phyloP scores from a whole-genome alignment of 768 basidiomycete species.

The Phanerochaete carnosa region DNA sequence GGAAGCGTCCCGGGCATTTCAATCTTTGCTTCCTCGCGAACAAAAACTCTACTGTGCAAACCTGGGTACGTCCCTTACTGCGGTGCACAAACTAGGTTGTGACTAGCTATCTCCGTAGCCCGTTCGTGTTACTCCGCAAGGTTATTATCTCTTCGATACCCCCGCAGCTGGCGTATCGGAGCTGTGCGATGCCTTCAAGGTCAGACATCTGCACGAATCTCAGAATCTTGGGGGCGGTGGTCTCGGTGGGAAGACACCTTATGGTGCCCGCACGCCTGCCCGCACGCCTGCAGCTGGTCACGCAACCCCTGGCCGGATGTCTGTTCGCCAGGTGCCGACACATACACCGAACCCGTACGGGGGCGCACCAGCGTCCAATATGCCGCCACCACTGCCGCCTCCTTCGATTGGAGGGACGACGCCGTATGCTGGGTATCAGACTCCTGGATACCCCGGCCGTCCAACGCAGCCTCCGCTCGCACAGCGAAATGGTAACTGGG shows the following conservation, averaged over 20 bases:
- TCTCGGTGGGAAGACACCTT: slow-evolving; percentile 76
- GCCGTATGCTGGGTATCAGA: neutral
- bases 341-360: slow-evolving; percentile 83
- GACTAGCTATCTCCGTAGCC: slow-evolving; percentile 46
- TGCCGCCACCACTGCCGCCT: neutral
- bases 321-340: slow-evolving; percentile 60
- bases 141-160: slow-evolving; percentile 88
- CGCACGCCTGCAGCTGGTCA: slow-evolving; percentile 53
- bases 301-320: slow-evolving; percentile 76
- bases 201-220: slow-evolving; percentile 82
- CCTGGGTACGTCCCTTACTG: slow-evolving; percentile 70
- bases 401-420: neutral
- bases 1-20: slow-evolving; percentile 90
- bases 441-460: slow-evolving; percentile 43
- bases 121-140: slow-evolving; percentile 82
- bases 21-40: slow-evolving; percentile 91
- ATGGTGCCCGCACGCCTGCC: slow-evolving; percentile 76
- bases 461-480: slow-evolving; percentile 19
- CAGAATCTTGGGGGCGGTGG: slow-evolving; percentile 51
- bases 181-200: slow-evolving; percentile 96
- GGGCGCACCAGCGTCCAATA: slow-evolving; percentile 5
- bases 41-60: slow-evolving; percentile 84
- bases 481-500: slow-evolving; percentile 28
- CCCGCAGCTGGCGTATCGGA: slow-evolving; percentile 89
- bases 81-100: neutral